Evolutionary conservation across 441 rosid genomes (phyloP), one percentile per base, ranked within the genome.

Genomic region (Omphalea diandra): DNA sequence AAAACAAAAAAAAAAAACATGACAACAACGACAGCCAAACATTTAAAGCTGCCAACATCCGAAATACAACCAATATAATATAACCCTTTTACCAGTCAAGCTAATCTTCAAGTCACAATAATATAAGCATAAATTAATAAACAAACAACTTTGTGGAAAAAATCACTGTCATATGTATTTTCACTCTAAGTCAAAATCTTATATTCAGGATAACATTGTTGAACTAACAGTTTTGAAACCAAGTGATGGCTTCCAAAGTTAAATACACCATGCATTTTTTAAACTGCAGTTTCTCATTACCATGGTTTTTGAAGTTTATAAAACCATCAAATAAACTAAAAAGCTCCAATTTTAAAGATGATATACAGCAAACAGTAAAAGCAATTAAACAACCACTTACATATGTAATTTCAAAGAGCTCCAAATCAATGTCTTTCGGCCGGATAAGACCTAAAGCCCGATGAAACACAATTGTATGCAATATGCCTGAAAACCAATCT

Each of bases 381-480:
- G 36, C 36, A 41, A 26, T n/a, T 15, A 18, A 18, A 63, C n/a
- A 47, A 49, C 65, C 54, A 76, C 87, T 85, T 77, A 94, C 97
- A 73, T 90, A 92, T 7, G 97, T 94, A 69, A 94, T 88, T 1
- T 91, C 97, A 20, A 91, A 94, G 65, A 88, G 91, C 73, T 90
- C 98, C 80, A 94, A 80, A 83, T 94, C 97, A 55, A 91, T 76
- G 65, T 90, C 98, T 76, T 88, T 94, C 22, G 97, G 97, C 72
- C 94, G 86, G 72, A 94, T 82, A 31, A 92, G 91, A 73, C 99
- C 99, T 68, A 94, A 81, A 4, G 99, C 99, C 58, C 99, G 80
- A 72, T 91, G 93, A 80, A 94, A 94, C 41, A 94, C 87, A 64
- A 91, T 83, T 0, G 98, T 91, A 68, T 94, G 97, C 58, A 94